These are phyloP conservation scores for Paratrypanosoma confusum DNA, from an alignment of 208 protist genomes.

Conservation along the genomic window DNA sequence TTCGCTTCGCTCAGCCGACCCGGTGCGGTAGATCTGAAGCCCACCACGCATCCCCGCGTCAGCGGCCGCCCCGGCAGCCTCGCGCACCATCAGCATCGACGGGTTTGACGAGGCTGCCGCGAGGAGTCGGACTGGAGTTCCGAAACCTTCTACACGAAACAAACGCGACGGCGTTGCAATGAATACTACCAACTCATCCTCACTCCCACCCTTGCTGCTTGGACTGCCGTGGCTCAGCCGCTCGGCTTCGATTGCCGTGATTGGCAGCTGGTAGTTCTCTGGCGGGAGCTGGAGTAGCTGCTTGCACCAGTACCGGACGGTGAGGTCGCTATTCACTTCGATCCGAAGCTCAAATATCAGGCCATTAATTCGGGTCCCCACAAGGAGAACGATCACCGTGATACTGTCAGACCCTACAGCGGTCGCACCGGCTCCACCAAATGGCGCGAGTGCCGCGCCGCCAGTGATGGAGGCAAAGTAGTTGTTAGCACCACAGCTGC, in stretches of 20 bases:
- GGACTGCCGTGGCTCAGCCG: too few relatives aligned
- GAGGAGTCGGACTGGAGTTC: not conserved
- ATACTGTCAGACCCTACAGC: too few relatives aligned
- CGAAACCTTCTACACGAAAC: not conserved
- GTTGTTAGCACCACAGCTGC: not conserved
- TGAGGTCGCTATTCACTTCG: not conserved
- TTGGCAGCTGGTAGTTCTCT: not conserved
- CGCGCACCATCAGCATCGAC: not conserved
- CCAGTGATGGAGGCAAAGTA: not conserved
- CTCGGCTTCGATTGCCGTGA: conserved; percentile 2
- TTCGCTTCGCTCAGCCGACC: not conserved
- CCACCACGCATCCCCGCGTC: conserved; percentile 7
- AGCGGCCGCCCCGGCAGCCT: not conserved
- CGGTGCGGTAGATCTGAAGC: conserved; percentile 37
- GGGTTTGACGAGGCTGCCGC: not conserved
- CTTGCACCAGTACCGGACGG: not conserved
- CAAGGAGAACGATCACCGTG: not conserved
- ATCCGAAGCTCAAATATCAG: conserved; percentile 1
- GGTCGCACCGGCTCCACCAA: too few relatives aligned
- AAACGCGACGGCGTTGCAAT: conserved; percentile 3
- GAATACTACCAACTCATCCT: conserved; percentile 1
- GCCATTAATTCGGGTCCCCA: conserved; percentile 2
- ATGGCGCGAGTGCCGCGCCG: not conserved
- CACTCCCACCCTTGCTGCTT: not conserved
- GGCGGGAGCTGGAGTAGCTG: conserved; percentile 1